Evolutionary conservation across 129 eudicot species (phyloP).

Genomic region (Pulicaria dysenterica): DNA sequence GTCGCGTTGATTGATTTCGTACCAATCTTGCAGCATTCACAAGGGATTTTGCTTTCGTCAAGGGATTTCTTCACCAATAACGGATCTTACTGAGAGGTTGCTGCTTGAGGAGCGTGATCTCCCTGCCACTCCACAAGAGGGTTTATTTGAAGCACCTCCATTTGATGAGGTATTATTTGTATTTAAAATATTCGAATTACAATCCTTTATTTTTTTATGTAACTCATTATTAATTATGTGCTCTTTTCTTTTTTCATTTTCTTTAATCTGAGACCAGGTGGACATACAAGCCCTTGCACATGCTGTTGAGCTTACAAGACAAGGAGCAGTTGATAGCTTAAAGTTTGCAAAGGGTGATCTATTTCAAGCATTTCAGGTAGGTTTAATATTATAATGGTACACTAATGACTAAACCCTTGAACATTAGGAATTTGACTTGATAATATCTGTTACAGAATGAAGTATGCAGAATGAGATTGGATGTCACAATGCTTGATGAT

Average conservation of each 20-base stretch:
- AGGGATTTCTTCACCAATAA: slow-evolving; percentile 84
- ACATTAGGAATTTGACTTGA: slow-evolving; percentile 4
- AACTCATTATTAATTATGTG: slow-evolving; percentile 5
- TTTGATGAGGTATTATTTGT: slow-evolving; percentile 76
- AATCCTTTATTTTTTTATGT: slow-evolving; percentile 6
- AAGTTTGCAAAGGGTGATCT: slow-evolving; percentile 94
- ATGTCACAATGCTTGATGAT: slow-evolving; percentile 71
- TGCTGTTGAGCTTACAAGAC: slow-evolving; percentile 99
- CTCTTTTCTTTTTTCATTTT: background rate
- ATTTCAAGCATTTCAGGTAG: slow-evolving; percentile 86
- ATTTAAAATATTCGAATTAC: background rate
- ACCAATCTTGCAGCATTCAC: slow-evolving; percentile 70
- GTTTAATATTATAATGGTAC: background rate
- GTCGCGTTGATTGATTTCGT: slow-evolving; percentile 16
- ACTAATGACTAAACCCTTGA: background rate
- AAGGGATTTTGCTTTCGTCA: slow-evolving; percentile 89
- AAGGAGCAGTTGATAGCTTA: slow-evolving; percentile 94
- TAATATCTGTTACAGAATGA: slow-evolving; percentile 69
- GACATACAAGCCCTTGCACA: slow-evolving; percentile 99
- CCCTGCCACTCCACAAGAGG: slow-evolving; percentile 81
- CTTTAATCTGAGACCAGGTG: slow-evolving; percentile 54
- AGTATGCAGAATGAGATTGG: slow-evolving; percentile 86
- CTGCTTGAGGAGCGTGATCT: slow-evolving; percentile 94
- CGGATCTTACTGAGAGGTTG: slow-evolving; percentile 91
- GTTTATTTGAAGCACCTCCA: slow-evolving; percentile 84